Evolutionary conservation across 1,284 basidiomycete genomes (phyloP), one percentile per base, ranked within the genome.

Genomic region (Cutaneotrichosporon daszewskae): DNA sequence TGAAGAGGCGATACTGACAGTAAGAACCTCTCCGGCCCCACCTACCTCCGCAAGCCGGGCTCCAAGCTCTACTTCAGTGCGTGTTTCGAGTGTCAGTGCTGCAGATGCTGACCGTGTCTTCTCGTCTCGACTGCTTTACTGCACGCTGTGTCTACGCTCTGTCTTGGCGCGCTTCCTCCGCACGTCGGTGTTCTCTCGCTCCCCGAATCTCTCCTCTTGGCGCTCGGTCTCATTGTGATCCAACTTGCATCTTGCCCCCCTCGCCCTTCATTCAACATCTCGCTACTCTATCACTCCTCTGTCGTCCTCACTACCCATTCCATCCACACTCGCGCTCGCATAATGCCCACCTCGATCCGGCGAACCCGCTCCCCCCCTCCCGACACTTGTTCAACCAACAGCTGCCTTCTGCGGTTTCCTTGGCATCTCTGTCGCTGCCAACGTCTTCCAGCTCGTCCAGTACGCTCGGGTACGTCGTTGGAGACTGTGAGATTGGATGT

Each of bases 321-420:
- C 37, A 31, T n/a, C 10, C 26, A 13, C 13, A 28, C 14, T 20
- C 17, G 17, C 16, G 4, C 25, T 10, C 34, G 2, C 6, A 27
- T 11, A 12, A 23, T 24, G 12, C 13, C 20, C 24, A 17, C 23
- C 3, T 34, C 31, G n/a, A n/a, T n/a, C n/a, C n/a, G n/a, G n/a
- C n/a, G n/a, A n/a, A n/a, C n/a, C n/a, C n/a, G n/a, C 7, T 32
- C 16, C 16, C 35, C 22, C 22, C 28, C 11, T 14, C 25, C 24
- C 6, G 7, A 16, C 25, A 28, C 25, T 31, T 27, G 14, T 25
- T 25, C 14, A 18, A 29, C 33, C 32, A 25, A 43, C 57, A 70
- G 67, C 59, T 49, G 60, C 60, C 50, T 71, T 64, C 66, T 53
- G 64, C 50, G 53, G 40, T 40, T 56, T 71, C 43, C 63, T 66